Conservation (phyloP, 306 rosid species). For the Fragaria ananassa region DNA sequence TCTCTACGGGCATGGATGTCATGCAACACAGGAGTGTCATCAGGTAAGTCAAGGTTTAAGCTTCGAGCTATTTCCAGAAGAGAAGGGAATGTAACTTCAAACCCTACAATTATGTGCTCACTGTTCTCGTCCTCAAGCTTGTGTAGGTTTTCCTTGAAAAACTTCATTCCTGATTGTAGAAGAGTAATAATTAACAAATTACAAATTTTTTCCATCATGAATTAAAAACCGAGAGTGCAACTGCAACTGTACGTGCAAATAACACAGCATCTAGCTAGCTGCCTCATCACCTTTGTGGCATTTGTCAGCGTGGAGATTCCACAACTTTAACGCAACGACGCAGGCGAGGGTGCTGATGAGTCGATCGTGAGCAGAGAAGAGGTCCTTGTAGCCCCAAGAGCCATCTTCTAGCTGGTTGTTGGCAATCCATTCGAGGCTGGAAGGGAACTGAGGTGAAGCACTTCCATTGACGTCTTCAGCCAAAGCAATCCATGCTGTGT, state of each 20-base stretch:
- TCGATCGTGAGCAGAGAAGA: constrained; percentile 75
- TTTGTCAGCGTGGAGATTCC: constrained; percentile 63
- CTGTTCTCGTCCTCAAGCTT: constrained; percentile 62
- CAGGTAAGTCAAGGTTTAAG: constrained; percentile 48
- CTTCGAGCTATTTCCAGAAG: constrained; percentile 59
- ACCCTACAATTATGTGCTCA: constrained; percentile 87
- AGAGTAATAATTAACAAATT: background rate
- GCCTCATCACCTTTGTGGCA: constrained; percentile 51
- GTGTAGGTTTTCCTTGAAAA: constrained; percentile 49
- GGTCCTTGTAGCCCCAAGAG: constrained; percentile 73
- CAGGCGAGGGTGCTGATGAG: constrained; percentile 75
- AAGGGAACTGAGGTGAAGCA: constrained; percentile 64
- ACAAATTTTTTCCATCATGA: background rate
- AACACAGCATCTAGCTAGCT: no score
- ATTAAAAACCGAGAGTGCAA: background rate
- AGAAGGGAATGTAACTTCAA: constrained; percentile 90
- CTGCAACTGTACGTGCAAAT: background rate
- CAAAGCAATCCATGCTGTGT: constrained; percentile 98
- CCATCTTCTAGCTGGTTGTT: constrained; percentile 76
- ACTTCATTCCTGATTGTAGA: constrained; percentile 45
- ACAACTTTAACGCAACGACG: constrained; percentile 58
- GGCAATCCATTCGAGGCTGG: constrained; percentile 72
- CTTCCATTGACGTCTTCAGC: constrained; percentile 50
- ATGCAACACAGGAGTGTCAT: constrained; percentile 55
- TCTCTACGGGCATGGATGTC: constrained; percentile 54